A percentile compares a stretch with the other conserved stretches of the same genome.
phyloP scores from a whole-genome alignment of 2,329 filamentous ascomycete genomes.

The Cordyceps cicadae region DNA sequence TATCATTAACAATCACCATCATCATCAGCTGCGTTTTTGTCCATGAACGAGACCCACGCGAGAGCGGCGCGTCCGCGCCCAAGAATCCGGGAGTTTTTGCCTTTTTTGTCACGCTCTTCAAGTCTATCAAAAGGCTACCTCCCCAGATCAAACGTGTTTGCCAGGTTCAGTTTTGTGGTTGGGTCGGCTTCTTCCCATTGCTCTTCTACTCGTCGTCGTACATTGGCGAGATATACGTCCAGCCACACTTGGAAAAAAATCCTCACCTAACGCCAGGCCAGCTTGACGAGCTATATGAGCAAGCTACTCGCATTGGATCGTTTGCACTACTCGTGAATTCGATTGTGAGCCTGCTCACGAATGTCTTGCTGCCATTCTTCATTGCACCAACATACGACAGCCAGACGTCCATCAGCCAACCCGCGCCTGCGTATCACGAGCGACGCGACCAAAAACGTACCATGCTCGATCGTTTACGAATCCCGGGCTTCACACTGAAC shows the following conservation, averaged over 20 bases:
- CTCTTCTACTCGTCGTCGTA: slow-evolving; percentile 94
- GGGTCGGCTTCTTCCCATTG: slow-evolving; percentile 94
- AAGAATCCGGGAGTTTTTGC: slow-evolving; percentile 58
- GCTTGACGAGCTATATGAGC: slow-evolving; percentile 72
- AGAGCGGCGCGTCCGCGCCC: slow-evolving; percentile 54
- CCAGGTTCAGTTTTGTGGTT: slow-evolving; percentile 73
- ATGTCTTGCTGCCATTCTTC: slow-evolving; percentile 77
- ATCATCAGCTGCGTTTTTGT: slow-evolving; percentile 61
- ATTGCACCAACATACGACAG: slow-evolving; percentile 70
- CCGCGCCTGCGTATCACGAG: slow-evolving; percentile 15
- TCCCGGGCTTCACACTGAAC: slow-evolving; percentile 78
- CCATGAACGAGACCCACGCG: slow-evolving; percentile 69
- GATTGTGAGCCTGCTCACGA: slow-evolving; percentile 71
- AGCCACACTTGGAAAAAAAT: slow-evolving; percentile 69
- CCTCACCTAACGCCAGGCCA: slow-evolving; percentile 69
- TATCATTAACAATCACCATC: slow-evolving; percentile 63
- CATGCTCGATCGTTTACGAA: slow-evolving; percentile 56
- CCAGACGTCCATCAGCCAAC: slow-evolving; percentile 24
- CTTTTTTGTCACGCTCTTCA: slow-evolving; percentile 74
- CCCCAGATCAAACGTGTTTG: slow-evolving; percentile 78
- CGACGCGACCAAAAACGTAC: slow-evolving; percentile 29
- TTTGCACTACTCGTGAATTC: slow-evolving; percentile 86
- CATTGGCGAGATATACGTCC: slow-evolving; percentile 84
- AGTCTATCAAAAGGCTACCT: slow-evolving; percentile 69
- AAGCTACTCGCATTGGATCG: slow-evolving; percentile 77